These are phyloP conservation scores for Auxenochlorella pyrenoidosa DNA, from an alignment of 139 green algal genomes.

Conservation along the genomic window DNA sequence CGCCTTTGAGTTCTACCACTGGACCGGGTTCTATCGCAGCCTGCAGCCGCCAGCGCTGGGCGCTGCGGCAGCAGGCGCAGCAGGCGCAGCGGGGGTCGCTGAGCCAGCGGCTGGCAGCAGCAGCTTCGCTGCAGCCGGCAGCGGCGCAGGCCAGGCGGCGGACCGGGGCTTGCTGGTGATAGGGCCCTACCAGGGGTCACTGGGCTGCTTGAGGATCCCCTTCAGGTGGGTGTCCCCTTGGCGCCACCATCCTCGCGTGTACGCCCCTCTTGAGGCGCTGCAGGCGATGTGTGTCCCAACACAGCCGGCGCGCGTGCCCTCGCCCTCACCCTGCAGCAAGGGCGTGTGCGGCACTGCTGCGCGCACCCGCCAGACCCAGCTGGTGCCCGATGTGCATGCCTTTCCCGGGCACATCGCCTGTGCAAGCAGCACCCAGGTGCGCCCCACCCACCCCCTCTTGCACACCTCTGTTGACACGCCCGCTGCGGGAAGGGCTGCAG, in stretches of 20 bases:
- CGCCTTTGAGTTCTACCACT: slow-evolving; percentile 66
- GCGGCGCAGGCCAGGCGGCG: background rate
- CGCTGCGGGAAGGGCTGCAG: too few relatives aligned
- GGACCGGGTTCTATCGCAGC: slow-evolving; percentile 53
- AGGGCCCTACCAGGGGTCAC: slow-evolving; percentile 66
- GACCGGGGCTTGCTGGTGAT: slow-evolving; percentile 45
- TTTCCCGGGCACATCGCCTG: slow-evolving; percentile 73
- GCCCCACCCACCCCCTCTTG: background rate
- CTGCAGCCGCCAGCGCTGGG: background rate
- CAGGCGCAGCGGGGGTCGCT: background rate
- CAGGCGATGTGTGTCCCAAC: too few relatives aligned
- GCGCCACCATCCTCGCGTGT: too few relatives aligned
- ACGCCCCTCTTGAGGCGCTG: too few relatives aligned
- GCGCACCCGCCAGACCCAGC: slow-evolving; percentile 45
- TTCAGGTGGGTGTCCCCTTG: slow-evolving; percentile 39
- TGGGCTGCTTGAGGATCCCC: slow-evolving; percentile 64
- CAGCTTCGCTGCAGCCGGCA: too few relatives aligned
- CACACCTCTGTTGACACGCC: too few relatives aligned
- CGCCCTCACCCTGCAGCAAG: background rate
- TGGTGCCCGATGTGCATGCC: slow-evolving; percentile 63
- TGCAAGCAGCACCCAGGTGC: slow-evolving; percentile 45
- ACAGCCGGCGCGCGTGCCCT: background rate
- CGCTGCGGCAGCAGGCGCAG: background rate
- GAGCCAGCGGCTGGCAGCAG: background rate
- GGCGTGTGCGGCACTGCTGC: slow-evolving; percentile 71